Percentiles rank a stretch among this genome's conserved stretches.
Evolutionary conservation across 768 basidiomycete species (phyloP).

Genomic region (Kwoniella newhampshirensis): DNA sequence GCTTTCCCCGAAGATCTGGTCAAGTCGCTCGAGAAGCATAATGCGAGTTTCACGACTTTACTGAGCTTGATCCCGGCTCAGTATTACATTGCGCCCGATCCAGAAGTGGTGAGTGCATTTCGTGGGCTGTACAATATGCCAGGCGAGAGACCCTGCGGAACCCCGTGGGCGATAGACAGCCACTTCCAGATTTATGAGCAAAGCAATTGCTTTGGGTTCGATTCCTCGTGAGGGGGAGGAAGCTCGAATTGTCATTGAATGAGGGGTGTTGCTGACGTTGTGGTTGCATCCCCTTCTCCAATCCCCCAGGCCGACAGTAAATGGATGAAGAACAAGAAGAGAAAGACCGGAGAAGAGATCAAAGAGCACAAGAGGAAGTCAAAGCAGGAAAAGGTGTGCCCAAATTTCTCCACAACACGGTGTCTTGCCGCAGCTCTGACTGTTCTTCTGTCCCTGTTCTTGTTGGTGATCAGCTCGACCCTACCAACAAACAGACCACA

Average conservation of each 20-base stretch:
- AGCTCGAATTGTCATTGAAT: neutral
- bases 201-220: too few relatives aligned
- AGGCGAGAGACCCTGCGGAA: too few relatives aligned
- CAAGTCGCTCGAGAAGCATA: slow-evolving; percentile 69
- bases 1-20: slow-evolving; percentile 35
- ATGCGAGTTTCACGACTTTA: slow-evolving; percentile 78
- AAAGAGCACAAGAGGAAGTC: slow-evolving; percentile 89
- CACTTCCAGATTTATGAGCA: too few relatives aligned
- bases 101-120: slow-evolving; percentile 64
- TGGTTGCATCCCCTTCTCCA: too few relatives aligned
- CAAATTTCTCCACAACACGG: neutral
- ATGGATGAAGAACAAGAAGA: slow-evolving; percentile 72
- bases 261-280: slow-evolving; percentile 8
- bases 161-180: neutral
- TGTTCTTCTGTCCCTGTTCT: neutral
- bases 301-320: slow-evolving; percentile 48
- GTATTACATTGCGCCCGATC: slow-evolving; percentile 74
- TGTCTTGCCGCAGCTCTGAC: neutral
- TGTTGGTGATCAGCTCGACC: slow-evolving; percentile 82
- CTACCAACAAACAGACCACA: slow-evolving; percentile 77
- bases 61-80: slow-evolving; percentile 83
- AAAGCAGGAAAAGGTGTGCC: slow-evolving; percentile 73
- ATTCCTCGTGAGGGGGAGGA: too few relatives aligned
- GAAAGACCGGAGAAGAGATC: slow-evolving; percentile 76
- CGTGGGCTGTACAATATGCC: too few relatives aligned